These are phyloP conservation scores for Thinopyrum elongatum DNA, from an alignment of 176 grass and related monocot genomes.

Conservation along the genomic window DNA sequence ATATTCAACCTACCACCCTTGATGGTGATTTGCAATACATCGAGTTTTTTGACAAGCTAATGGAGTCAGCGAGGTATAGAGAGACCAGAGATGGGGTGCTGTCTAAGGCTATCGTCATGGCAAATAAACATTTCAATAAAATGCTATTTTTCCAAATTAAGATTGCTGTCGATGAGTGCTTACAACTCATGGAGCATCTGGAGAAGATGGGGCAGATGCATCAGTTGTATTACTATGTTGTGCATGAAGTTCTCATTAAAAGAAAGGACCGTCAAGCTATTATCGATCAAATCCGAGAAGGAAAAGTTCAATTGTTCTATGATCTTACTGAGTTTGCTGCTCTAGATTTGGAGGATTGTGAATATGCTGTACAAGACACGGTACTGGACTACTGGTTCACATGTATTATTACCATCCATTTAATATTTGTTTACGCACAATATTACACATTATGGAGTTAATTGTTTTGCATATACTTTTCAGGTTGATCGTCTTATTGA, in stretches of 20 bases:
- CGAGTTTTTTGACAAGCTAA: too few relatives aligned
- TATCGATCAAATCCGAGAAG: neutral
- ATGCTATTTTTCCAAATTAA: too few relatives aligned
- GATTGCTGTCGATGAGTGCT: too few relatives aligned
- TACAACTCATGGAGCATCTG: too few relatives aligned
- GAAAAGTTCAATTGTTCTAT: neutral
- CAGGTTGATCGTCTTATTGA: neutral
- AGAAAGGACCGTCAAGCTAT: neutral
- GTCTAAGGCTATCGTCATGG: too few relatives aligned
- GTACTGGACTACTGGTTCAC: neutral
- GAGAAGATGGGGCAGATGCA: neutral
- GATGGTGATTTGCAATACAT: too few relatives aligned
- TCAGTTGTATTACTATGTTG: neutral
- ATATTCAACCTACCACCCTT: too few relatives aligned
- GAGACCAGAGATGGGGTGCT: too few relatives aligned
- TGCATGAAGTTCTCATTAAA: neutral
- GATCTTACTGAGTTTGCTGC: neutral
- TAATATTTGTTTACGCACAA: neutral
- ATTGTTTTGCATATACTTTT: neutral
- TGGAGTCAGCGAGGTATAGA: too few relatives aligned
- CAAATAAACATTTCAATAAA: too few relatives aligned
- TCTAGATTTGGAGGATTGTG: neutral
- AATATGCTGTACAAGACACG: neutral
- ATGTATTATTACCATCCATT: neutral
- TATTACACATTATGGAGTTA: neutral